Base-by-base conservation (phyloP, 2,329 filamentous ascomycete species). In the Cladophialophora bantiana region DNA sequence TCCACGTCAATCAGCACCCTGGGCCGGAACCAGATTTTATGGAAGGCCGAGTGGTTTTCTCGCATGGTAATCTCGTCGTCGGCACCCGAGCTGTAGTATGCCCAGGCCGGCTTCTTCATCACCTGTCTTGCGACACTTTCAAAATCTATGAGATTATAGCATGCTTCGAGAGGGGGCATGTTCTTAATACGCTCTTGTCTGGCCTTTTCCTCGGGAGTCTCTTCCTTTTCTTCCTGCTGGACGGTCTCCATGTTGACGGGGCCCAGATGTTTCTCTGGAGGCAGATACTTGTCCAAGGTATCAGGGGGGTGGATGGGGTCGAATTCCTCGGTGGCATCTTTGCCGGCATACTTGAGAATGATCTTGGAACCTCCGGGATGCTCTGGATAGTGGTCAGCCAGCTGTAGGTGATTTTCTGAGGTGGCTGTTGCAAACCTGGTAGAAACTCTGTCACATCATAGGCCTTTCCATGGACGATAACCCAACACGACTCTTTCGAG, bases 81-180 rank as follows among this genome's bases (percentile, higher is more conserved):
- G 0, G 94, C 93, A 64, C 92, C 94, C 75, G 91, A 95, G 0
- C 93, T 97, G 79, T 99, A 99, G 82, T 99, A 99, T 32, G 91
- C 95, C 95, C 95, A 99, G 0, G 94, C 94, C 1, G 90, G 90
- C 83, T 91, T 96, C 86, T 96, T 97, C 94, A 98, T 97, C 64
- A 96, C 88, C 45, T 88, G 84, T 74, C 90, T 89, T 5, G 95
- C 95, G 40, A 98, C 94, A 3, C 92, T 89, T 84, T 99, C 95
- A 78, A 99, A 99, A 81, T 99, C 95, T 82, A 95, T 87, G 68
- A 97, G 81, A 77, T 97, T 97, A 80, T 94, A 97, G 83, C 93
- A 97, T 77, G 96, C 91, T 71, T 91, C 89, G 67, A 97, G 82
- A 55, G 89, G 83, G 0, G 94, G 94, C 88, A 93, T 96, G 67